Base-by-base conservation (phyloP, 2,329 filamentous ascomycete species). In the Pezicula radicicola region DNA sequence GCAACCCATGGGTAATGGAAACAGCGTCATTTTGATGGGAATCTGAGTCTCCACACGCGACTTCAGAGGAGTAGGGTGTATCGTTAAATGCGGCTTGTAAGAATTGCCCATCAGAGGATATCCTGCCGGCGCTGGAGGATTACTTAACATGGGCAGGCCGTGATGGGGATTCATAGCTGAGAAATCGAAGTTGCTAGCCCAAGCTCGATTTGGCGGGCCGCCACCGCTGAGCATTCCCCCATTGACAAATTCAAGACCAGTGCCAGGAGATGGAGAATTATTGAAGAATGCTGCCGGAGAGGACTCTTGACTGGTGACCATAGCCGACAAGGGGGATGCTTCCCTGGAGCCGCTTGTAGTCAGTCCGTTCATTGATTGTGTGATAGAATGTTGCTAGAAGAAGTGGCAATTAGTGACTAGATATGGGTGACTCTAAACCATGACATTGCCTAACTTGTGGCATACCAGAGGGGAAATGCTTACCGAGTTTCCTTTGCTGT, bases 11-110 rank as follows among this genome's bases (percentile, higher is more conserved):
- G 92, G 91, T 44, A 96, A 75, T 18, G 88, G 84, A 52, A 84
- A 86, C 37, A 97, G 71, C 0, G 85, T 88, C 70, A 97, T 79
- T 63, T 87, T 87, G 60, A 97, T 90, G 8, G 89, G 89, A 60
- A 97, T 97, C 67, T 97, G 94, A 0, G 94, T 97, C 73, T 99
- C 94, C 16, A 97, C 94, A 19, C 94, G 85, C 15, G 92, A 96
- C 70, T 97, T 97, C 51, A 83, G 67, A 5, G 87, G 87, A 3
- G 83, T 88, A 5, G 84, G 83, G 56, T 85, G 78, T 41, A 89
- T 81, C 12, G 78, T 80, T 37, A 89, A 68, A 47, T 70, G 61
- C 19, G 74, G 73, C 35, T 71, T 67, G 45, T 65, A 60, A 35
- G 52, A 54, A 37, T 46, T 53, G 10, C 54, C 54, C 52, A 61